Percentiles rank a stretch among this genome's conserved stretches.
These are phyloP conservation scores for Phaeoacremonium minimum DNA, from an alignment of 2,329 filamentous ascomycete genomes.

Conservation along the genomic window DNA sequence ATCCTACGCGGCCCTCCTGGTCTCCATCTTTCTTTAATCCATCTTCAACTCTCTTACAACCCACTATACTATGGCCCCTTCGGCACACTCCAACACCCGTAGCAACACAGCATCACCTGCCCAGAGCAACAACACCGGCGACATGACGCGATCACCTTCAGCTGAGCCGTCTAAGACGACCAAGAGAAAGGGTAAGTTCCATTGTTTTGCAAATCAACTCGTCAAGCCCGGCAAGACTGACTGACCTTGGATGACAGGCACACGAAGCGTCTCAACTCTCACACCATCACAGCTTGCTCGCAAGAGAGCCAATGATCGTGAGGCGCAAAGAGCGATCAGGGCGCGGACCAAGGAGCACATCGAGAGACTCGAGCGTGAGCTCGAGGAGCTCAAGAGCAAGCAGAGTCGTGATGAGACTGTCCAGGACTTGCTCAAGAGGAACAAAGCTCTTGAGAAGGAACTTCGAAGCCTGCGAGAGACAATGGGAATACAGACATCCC, in stretches of 20 bases:
- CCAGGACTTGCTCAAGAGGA: slow-evolving; percentile 46
- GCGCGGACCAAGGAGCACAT: slow-evolving; percentile 86
- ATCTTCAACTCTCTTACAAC: not conserved
- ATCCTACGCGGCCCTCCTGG: not conserved
- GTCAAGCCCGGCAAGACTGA: no score
- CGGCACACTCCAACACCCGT: slow-evolving; percentile 14
- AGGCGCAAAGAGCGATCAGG: slow-evolving; percentile 83
- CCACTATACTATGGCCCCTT: slow-evolving; percentile 7
- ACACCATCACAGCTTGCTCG: slow-evolving; percentile 84
- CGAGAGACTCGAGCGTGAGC: slow-evolving; percentile 69
- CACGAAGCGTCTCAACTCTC: slow-evolving; percentile 79
- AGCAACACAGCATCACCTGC: slow-evolving; percentile 8
- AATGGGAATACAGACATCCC: slow-evolving; percentile 34
- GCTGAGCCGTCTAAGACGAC: slow-evolving; percentile 35
- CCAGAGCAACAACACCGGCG: slow-evolving; percentile 13
- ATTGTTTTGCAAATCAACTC: not conserved
- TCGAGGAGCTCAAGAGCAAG: slow-evolving; percentile 62
- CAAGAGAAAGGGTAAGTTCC: slow-evolving; percentile 41
- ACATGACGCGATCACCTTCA: slow-evolving; percentile 36
- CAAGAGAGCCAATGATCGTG: slow-evolving; percentile 87
- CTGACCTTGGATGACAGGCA: slow-evolving; percentile 30
- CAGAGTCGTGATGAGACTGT: slow-evolving; percentile 45
- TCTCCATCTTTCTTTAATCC: not conserved
- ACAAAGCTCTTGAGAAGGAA: slow-evolving; percentile 51
- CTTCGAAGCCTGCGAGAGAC: slow-evolving; percentile 38